phyloP scores from a whole-genome alignment of 192 early-diverging fungal genomes.

The Gamsiella multidivaricata region DNA sequence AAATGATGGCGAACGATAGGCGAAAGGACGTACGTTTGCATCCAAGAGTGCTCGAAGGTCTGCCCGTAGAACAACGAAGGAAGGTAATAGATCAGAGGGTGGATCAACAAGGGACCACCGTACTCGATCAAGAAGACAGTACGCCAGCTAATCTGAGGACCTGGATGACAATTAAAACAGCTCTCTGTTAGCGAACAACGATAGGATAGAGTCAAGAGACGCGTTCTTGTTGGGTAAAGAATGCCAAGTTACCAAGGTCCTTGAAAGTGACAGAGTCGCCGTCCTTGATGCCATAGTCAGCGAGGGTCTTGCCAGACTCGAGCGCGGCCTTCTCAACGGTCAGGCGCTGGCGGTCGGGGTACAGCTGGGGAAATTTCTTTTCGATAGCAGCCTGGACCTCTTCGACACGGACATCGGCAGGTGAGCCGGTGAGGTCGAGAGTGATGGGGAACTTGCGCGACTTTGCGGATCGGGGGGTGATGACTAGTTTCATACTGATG shows the following conservation, averaged over 20 bases:
- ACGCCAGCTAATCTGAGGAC: conserved; percentile 94
- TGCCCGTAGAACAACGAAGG: conserved; percentile 75
- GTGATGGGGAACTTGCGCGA: conserved; percentile 64
- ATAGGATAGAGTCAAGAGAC: too few species aligned
- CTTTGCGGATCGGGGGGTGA: conserved; percentile 54
- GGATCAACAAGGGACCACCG: conserved; percentile 87
- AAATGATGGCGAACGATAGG: too few species aligned
- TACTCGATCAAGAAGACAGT: conserved; percentile 96
- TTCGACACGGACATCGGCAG: conserved; percentile 69
- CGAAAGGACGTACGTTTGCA: conserved; percentile 76
- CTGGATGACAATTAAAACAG: conserved; percentile 22
- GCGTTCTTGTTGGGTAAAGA: background rate
- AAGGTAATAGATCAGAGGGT: conserved; percentile 87
- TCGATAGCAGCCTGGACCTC: conserved; percentile 78
- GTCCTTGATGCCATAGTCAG: conserved; percentile 72
- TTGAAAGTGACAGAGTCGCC: conserved; percentile 74
- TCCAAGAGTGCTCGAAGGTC: conserved; percentile 72
- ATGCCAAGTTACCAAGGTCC: conserved; percentile 63
- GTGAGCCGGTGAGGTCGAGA: conserved; percentile 65
- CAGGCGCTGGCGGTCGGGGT: conserved; percentile 86
- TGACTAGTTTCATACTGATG: conserved; percentile 66
- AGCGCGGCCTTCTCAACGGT: conserved; percentile 69
- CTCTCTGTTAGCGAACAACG: background rate
- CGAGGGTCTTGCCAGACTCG: conserved; percentile 66
- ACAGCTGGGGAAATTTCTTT: conserved; percentile 70